Base-by-base conservation (phyloP, 352 stramenopile species). In the Achlya hypogyna region DNA sequence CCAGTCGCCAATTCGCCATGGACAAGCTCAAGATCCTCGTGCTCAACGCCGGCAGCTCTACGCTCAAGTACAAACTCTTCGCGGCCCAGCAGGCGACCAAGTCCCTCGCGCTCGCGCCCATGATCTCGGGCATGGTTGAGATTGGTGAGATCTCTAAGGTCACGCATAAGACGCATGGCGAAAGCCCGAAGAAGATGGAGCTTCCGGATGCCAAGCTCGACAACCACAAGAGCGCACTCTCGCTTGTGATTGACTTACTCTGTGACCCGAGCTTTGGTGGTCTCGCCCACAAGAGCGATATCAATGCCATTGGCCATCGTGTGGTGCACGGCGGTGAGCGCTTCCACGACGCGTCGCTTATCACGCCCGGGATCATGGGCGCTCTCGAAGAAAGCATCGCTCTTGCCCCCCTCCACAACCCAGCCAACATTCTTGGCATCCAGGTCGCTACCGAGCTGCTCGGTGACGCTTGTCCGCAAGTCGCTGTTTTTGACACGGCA, bases 401-500 rank as follows among this genome's bases (percentile, higher is more conserved):
- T 47, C 70, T 95, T 23, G 86, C 86, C 10, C 85, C 86, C 43
- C 70, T 94, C 72, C 89, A 97, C 81, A 97, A 97, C 72, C 87
- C 89, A 6, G 78, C 78, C 62, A 93, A 92, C 62, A 62, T 96
- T 45, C 71, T 89, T 34, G 89, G 86, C n/a, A 95, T 97, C 65
- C 72, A 92, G 53, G 81, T 91, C 18, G 81, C 83, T 23, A 83
- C 71, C 3, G 78, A 91, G 49, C 71, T 93, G 16, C 90, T 96
- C 71, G 86, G 81, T 28, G 47, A 73, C 0, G 51, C 59, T 5
- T 75, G 75, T 35, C 82, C 84, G 20, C 80, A 96, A 62, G 81
- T 96, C 38, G 85, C 73, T 4, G 89, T 97, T n/a, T 97, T 96
- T 71, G 89, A 97, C 75, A 97, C 89, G 56, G 84, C 87, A 16